Percentiles rank a stretch among this genome's conserved stretches.
Conservation (phyloP, 805 yeast species). For the Zygotorulaspora chibaensis region DNA sequence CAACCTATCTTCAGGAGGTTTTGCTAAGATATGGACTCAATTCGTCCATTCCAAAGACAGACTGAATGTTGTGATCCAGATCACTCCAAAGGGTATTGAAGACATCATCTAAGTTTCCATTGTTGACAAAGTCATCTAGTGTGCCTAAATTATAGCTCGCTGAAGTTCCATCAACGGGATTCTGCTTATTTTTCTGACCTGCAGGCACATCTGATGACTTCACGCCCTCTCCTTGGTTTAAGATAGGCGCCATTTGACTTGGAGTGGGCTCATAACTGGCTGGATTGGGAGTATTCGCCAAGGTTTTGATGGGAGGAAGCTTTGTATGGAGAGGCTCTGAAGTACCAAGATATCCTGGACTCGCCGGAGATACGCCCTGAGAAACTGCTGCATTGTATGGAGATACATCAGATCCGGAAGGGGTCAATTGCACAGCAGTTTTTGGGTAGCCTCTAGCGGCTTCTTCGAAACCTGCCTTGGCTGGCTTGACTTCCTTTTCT, state of each 20-base stretch:
- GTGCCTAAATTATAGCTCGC: conserved; percentile 29
- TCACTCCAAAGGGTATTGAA: conserved; percentile 33
- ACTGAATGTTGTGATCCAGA: conserved; percentile 7
- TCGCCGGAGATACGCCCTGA: not conserved
- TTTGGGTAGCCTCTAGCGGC: conserved; percentile 5
- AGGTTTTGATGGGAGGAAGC: conserved; percentile 6
- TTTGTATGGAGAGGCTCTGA: conserved; percentile 1
- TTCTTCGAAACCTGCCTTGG: not conserved
- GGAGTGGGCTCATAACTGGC: not conserved
- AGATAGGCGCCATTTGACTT: not conserved
- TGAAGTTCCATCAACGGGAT: not conserved
- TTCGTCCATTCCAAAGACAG: conserved; percentile 4
- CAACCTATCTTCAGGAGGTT: not conserved
- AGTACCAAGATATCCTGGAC: not conserved
- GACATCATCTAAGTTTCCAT: conserved; percentile 28
- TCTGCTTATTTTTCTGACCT: not conserved
- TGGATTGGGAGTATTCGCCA: not conserved
- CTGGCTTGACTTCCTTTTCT: conserved; percentile 7
- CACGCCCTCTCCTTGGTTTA: not conserved
- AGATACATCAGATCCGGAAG: not conserved
- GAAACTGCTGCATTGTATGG: not conserved
- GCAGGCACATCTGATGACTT: not conserved
- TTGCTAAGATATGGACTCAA: not conserved
- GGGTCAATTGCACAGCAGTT: conserved; percentile 9
- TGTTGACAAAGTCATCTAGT: conserved; percentile 31